Evolutionary conservation across 345 rosid genomes (phyloP), one percentile per base, ranked within the genome.

Genomic region (Sonneratia alba): DNA sequence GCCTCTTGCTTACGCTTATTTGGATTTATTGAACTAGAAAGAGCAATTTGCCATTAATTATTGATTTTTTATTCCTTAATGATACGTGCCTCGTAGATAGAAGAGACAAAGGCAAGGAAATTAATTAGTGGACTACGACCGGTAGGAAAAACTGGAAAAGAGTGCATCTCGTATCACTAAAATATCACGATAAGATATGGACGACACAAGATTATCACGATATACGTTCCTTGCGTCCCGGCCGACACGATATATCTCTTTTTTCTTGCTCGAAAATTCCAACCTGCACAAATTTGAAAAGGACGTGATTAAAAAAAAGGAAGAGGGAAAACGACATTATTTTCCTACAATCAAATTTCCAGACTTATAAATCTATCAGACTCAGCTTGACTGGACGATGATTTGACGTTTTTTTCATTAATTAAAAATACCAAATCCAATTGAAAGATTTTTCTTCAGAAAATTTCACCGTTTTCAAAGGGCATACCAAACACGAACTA

Each of bases 181-280:
- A 2, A 24, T 2, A n/a, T 57, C 57, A 53, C 57, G 57, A 16
- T 9, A 53, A 53, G 57, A 16, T 15, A 16, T 15, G 57, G n/a
- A 13, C 0, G 3, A 7, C 8, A 14, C 16, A 4, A 19, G 1
- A 53, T 53, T 53, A 53, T 57, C 63, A 57, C 63, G 63, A 57
- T n/a, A 53, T 53, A 13, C 7, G 10, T 19, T 19, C 13, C 21
- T 57, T 57, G 34, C 13, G 3, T 57, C 34, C 34, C 32, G 13
- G 63, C 63, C 63, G 63, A 57, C 63, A 57, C 63, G 63, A n/a
- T 57, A n/a, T 22, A 11, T 24, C 32, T n/a, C 63, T n/a, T 42
- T 42, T 57, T 24, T 57, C 63, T 22, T 57, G 34, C 63, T 57
- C 8, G 21, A 55, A 57, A 57, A 21, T 57, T 57, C 57, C 57